Evolutionary conservation across 768 basidiomycete genomes (phyloP).

Genomic region (Leccinellum luteum): DNA sequence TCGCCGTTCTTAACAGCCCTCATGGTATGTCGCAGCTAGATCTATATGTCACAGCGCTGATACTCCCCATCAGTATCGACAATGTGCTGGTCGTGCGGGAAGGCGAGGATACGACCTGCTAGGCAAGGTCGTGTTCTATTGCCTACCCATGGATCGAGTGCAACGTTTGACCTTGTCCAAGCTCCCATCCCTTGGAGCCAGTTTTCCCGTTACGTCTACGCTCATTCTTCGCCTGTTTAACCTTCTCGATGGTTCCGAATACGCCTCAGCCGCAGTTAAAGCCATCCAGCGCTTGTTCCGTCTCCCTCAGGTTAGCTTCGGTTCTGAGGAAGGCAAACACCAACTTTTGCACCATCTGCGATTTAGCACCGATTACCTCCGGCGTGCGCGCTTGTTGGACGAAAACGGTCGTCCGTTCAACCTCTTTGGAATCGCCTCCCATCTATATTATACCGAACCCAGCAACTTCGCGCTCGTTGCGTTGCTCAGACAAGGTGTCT

Average conservation of each 20-base stretch:
- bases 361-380: conserved; percentile 70
- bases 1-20: conserved; percentile 60
- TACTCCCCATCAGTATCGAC: conserved; percentile 50
- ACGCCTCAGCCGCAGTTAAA: conserved; percentile 45
- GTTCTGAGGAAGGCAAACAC: conserved; percentile 50
- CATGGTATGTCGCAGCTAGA: conserved; percentile 40
- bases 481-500: conserved; percentile 53
- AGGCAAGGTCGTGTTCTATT: conserved; percentile 74
- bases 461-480: conserved; percentile 64
- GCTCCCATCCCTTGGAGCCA: conserved; percentile 58
- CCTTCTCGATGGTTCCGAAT: conserved; percentile 58
- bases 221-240: conserved; percentile 63
- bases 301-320: conserved; percentile 58
- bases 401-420: conserved; percentile 55
- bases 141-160: conserved; percentile 59
- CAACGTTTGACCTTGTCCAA: conserved; percentile 63
- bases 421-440: conserved; percentile 51
- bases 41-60: neutral
- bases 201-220: conserved; percentile 66
- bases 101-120: conserved; percentile 68
- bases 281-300: conserved; percentile 52
- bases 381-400: conserved; percentile 54
- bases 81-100: conserved; percentile 73
- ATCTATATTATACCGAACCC: conserved; percentile 65
- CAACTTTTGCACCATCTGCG: conserved; percentile 65